These are phyloP conservation scores for Aspergillus bombycis DNA, from an alignment of 2,329 filamentous ascomycete genomes.

Conservation along the genomic window DNA sequence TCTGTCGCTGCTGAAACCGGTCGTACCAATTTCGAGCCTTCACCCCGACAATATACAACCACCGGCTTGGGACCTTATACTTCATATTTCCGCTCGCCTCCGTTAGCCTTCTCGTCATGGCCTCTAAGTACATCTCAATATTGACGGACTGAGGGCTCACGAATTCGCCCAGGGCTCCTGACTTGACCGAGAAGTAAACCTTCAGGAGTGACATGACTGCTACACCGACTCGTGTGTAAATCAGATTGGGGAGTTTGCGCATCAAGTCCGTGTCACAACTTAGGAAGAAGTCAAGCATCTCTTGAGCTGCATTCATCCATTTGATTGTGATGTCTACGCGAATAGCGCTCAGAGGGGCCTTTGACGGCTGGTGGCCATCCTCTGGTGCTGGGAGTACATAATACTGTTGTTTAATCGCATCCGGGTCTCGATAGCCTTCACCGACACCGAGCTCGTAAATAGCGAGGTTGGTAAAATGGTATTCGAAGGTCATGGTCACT, in stretches of 20 bases:
- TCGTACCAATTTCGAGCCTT: conserved; percentile 39
- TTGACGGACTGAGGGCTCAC: conserved; percentile 35
- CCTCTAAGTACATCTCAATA: conserved; percentile 35
- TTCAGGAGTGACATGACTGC: conserved; percentile 39
- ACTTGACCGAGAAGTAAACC: conserved; percentile 38
- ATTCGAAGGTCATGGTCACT: conserved; percentile 23
- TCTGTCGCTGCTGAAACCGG: conserved; percentile 30
- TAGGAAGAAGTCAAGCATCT: conserved; percentile 34
- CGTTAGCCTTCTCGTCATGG: conserved; percentile 31
- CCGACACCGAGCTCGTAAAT: conserved; percentile 40
- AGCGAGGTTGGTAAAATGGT: conserved; percentile 34
- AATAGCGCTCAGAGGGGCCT: conserved; percentile 32
- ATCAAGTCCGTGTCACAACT: conserved; percentile 37
- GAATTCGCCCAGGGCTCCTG: conserved; percentile 35
- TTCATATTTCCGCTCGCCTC: conserved; percentile 38
- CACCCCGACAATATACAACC: conserved; percentile 36
- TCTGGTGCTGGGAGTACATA: conserved; percentile 36
- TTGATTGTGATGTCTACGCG: conserved; percentile 42
- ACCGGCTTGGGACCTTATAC: conserved; percentile 38
- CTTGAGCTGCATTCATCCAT: conserved; percentile 41
- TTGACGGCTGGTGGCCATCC: conserved; percentile 10
- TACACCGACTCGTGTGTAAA: conserved; percentile 36
- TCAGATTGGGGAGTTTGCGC: conserved; percentile 38
- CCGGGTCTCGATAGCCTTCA: conserved; percentile 40
- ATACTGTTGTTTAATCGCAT: conserved; percentile 36